These are phyloP conservation scores for Daedaleopsis nitida DNA, from an alignment of 768 basidiomycete genomes.

Conservation along the genomic window DNA sequence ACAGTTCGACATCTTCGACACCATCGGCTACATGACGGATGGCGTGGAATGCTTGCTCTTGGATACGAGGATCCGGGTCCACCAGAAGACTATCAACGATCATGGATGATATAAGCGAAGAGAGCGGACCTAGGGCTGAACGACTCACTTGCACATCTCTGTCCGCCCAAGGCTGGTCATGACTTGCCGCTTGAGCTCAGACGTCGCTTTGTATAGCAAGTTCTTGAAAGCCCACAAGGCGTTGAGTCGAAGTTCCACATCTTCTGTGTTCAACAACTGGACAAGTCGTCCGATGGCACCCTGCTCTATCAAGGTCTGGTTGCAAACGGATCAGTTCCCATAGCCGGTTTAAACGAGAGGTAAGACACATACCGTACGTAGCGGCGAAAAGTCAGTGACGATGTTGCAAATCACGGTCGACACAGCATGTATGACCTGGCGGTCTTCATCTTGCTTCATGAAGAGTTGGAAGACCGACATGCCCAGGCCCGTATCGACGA, in stretches of 20 bases:
- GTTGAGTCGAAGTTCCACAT: slow-evolving; percentile 62
- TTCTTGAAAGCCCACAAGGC: slow-evolving; percentile 91
- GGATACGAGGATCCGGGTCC: slow-evolving; percentile 54
- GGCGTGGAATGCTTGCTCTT: slow-evolving; percentile 73
- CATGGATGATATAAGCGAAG: not conserved
- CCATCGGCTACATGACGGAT: slow-evolving; percentile 68
- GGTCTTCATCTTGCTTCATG: slow-evolving; percentile 58
- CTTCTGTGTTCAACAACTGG: slow-evolving; percentile 52
- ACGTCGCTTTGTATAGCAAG: slow-evolving; percentile 62
- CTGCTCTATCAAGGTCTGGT: slow-evolving; percentile 64
- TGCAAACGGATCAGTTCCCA: not conserved
- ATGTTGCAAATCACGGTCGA: slow-evolving; percentile 82
- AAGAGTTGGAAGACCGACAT: slow-evolving; percentile 67
- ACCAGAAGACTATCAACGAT: slow-evolving; percentile 47
- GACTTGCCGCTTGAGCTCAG: slow-evolving; percentile 63
- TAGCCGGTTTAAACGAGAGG: not conserved
- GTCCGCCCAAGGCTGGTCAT: slow-evolving; percentile 74
- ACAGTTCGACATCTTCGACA: slow-evolving; percentile 62
- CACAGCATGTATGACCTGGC: slow-evolving; percentile 70
- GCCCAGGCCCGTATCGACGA: slow-evolving; percentile 83
- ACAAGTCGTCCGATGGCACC: slow-evolving; percentile 69
- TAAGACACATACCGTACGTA: slow-evolving; percentile 57
- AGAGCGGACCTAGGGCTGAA: not conserved
- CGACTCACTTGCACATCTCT: slow-evolving; percentile 54
- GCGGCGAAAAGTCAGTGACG: slow-evolving; percentile 82